Evolutionary conservation across 169 alveolate species (phyloP), one percentile per base, ranked within the genome.

Genomic region (Neospora caninum): DNA sequence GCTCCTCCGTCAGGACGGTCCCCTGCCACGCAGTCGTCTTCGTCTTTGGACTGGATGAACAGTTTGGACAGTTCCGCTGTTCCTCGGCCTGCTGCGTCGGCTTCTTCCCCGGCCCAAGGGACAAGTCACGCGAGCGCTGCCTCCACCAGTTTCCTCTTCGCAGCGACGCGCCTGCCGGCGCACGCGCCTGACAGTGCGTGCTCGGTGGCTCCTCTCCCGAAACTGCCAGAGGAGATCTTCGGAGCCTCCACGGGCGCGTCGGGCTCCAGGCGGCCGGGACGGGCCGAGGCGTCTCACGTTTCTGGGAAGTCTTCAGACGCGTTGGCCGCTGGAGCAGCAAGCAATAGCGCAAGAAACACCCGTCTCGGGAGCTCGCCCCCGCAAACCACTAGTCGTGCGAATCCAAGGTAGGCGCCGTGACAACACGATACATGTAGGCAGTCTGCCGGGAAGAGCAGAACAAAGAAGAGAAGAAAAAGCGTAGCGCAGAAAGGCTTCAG

Each of bases 91-190:
- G 82, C 18, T 34, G 82, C 42, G 7, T 69, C 82, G 82, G 82
- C 34, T 18, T 69, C 82, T 34, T 69, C 82, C 7, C n/a, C 34
- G 16, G 4, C 82, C 39, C 4, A 69, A 18, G 16, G 38, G 82
- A 34, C 82, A 18, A 20, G n/a, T 29, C 82, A 43, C 49, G 45
- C 49, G 49, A 16, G 43, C 43, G 27, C 39, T 20, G 86, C n/a
- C 49, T 78, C 86, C 45, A 29, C 45, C 43, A n/a, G 86, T 78
- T n/a, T 78, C 45, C 86, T 78, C 31, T 78, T 78, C 45, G 86
- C 86, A 2, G 86, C 86, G 29, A n/a, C 86, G 49, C 18, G 86
- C 45, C 42, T 78, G 86, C 86, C 86, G 34, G 82, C 82, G 34
- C 34, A 29, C 82, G 16, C 82, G 43, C n/a, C 86, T 16, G 86